Conservation (phyloP, 805 yeast species). For the Blastobotrys parvus region DNA sequence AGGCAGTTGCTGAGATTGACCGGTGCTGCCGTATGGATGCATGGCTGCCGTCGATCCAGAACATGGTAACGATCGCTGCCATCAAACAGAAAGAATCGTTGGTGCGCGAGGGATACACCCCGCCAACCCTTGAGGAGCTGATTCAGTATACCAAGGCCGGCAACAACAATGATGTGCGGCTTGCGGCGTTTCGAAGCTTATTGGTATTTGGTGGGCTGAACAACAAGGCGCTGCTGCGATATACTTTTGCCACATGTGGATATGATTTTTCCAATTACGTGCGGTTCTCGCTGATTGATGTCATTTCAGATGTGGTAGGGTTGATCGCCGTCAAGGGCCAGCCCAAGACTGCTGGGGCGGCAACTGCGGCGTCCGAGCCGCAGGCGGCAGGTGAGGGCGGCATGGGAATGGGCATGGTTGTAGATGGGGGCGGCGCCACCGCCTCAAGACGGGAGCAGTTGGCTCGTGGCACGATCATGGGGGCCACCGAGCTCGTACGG, state of each 20-base stretch:
- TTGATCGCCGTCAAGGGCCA: conserved; percentile 58
- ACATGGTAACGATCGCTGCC: conserved; percentile 46
- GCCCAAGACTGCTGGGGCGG: conserved; percentile 7
- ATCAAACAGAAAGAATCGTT: conserved; percentile 52
- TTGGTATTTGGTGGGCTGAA: conserved; percentile 70
- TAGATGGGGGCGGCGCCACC: conserved; percentile 26
- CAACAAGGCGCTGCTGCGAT: conserved; percentile 49
- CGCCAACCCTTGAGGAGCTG: conserved; percentile 46
- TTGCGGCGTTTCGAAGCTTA: conserved; percentile 63
- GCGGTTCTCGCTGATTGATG: conserved; percentile 39
- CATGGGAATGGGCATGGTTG: conserved; percentile 9
- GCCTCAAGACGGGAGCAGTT: conserved; percentile 47
- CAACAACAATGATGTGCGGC: conserved; percentile 45
- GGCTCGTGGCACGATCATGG: conserved; percentile 56
- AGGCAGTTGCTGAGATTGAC: conserved; percentile 57
- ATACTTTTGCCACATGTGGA: conserved; percentile 49
- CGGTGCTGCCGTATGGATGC: conserved; percentile 72
- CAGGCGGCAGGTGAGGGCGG: not conserved
- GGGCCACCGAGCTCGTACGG: conserved; percentile 57
- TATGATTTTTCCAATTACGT: conserved; percentile 50
- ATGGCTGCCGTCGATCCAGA: conserved; percentile 72
- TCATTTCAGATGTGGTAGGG: conserved; percentile 48
- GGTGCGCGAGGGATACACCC: conserved; percentile 45
- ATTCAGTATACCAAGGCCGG: conserved; percentile 42
- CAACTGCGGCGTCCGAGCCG: not conserved